Conservation (phyloP, 2,329 filamentous ascomycete genomes). For the Alternaria gaisen region DNA sequence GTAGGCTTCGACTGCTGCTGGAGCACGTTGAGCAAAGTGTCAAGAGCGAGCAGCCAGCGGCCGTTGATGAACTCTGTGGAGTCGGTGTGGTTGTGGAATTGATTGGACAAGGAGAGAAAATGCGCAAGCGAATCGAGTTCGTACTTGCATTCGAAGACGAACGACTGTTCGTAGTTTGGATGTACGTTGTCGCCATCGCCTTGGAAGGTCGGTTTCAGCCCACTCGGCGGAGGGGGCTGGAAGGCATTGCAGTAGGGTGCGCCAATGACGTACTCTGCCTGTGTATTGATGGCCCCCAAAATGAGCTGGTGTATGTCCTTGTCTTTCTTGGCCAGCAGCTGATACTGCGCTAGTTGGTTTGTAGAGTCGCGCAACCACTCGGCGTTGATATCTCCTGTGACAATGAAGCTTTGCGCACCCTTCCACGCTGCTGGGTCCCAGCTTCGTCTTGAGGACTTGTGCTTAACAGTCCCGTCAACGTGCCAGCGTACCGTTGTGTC, state of each 20-base stretch:
- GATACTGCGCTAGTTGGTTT: conserved; percentile 92
- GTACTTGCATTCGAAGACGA: conserved; percentile 98
- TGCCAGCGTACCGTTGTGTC: conserved; percentile 93
- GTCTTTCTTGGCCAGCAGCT: conserved; percentile 83
- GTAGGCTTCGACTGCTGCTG: conserved; percentile 82
- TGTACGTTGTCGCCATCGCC: conserved; percentile 86
- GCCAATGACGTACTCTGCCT: conserved; percentile 92
- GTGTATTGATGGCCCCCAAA: conserved; percentile 93
- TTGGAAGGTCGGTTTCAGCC: conserved; percentile 75
- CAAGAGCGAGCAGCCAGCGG: conserved; percentile 81
- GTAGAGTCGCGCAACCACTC: conserved; percentile 94
- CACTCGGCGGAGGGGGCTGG: conserved; percentile 87
- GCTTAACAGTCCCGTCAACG: conserved; percentile 65
- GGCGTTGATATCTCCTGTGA: conserved; percentile 91
- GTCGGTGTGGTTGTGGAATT: conserved; percentile 82
- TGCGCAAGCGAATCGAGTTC: conserved; percentile 95
- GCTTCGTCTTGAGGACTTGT: conserved; percentile 49
- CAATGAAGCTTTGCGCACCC: conserved; percentile 89
- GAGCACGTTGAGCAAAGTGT: conserved; percentile 77
- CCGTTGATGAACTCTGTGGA: conserved; percentile 80
- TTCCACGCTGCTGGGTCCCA: conserved; percentile 70
- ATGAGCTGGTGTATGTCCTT: conserved; percentile 80
- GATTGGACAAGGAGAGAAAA: conserved; percentile 85
- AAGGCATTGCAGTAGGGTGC: conserved; percentile 99
- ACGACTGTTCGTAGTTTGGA: conserved; percentile 81